Evolutionary conservation across 768 basidiomycete species (phyloP).

Genomic region (Trametopsis cervina): DNA sequence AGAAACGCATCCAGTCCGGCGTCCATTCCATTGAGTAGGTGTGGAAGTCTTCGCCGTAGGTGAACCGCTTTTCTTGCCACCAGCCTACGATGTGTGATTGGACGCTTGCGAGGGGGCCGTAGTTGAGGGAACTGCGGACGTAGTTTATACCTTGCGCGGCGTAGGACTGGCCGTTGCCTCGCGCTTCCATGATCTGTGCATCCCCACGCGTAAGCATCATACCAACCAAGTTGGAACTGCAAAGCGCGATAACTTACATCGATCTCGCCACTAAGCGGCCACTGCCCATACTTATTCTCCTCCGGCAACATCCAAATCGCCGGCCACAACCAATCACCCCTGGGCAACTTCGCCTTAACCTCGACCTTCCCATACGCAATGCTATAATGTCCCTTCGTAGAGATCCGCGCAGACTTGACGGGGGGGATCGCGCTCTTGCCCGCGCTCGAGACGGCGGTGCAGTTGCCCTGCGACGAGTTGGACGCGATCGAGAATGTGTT

Average conservation of each 20-base stretch:
- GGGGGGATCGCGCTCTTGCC: constrained; percentile 40
- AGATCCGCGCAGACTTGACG: constrained; percentile 46
- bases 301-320: constrained; percentile 42
- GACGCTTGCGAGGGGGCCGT: constrained; percentile 46
- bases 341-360: constrained; percentile 40
- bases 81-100: constrained; percentile 38
- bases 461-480: constrained; percentile 25
- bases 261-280: constrained; percentile 53
- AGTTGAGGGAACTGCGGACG: constrained; percentile 56
- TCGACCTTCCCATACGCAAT: constrained; percentile 55
- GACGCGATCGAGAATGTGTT: constrained; percentile 10
- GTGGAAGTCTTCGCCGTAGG: constrained; percentile 43
- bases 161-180: constrained; percentile 39
- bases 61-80: constrained; percentile 36
- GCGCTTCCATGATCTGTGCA: constrained; percentile 45
- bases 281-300: constrained; percentile 38
- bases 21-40: constrained; percentile 58
- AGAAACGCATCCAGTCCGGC: constrained; percentile 43
- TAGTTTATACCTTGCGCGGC: constrained; percentile 37
- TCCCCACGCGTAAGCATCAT: constrained; percentile 1
- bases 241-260: constrained; percentile 35
- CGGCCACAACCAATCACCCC: constrained; percentile 38
- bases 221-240: neutral
- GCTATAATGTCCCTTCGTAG: constrained; percentile 38
- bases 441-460: constrained; percentile 37